These are phyloP conservation scores for Phytophthora quininea DNA, from an alignment of 352 stramenopile genomes.

Conservation along the genomic window DNA sequence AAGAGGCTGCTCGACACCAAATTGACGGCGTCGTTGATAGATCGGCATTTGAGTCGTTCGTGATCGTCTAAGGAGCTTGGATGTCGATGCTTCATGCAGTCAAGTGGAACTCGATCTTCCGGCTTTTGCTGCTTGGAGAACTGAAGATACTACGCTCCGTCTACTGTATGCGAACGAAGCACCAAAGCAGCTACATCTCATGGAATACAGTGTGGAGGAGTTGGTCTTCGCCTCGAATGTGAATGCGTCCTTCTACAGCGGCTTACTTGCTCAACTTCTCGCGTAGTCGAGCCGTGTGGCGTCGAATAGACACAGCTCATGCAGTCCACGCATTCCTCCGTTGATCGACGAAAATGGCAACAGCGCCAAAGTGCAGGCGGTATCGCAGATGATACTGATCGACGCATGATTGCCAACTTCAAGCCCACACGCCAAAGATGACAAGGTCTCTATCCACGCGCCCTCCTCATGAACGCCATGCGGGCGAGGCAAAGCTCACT, in stretches of 20 bases:
- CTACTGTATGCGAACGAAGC: neutral
- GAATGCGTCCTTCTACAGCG: no score
- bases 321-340: no score
- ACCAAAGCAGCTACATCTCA: neutral
- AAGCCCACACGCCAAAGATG: constrained; percentile 4
- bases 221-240: neutral
- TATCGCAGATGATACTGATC: constrained; percentile 1
- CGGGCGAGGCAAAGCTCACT: constrained; percentile 7
- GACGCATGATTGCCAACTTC: constrained; percentile 7
- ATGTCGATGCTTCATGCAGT: constrained; percentile 2
- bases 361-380: neutral
- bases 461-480: neutral
- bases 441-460: neutral
- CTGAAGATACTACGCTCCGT: neutral
- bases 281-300: no score
- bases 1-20: no score
- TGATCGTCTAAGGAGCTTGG: no score
- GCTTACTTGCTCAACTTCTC: no score
- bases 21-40: no score
- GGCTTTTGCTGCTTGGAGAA: constrained; percentile 1
- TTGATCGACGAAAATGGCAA: neutral
- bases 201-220: neutral
- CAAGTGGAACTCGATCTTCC: neutral
- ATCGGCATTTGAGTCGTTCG: no score
- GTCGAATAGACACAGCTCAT: neutral